Conservation (phyloP, 352 stramenopile species). For the Peronospora destructor region DNA sequence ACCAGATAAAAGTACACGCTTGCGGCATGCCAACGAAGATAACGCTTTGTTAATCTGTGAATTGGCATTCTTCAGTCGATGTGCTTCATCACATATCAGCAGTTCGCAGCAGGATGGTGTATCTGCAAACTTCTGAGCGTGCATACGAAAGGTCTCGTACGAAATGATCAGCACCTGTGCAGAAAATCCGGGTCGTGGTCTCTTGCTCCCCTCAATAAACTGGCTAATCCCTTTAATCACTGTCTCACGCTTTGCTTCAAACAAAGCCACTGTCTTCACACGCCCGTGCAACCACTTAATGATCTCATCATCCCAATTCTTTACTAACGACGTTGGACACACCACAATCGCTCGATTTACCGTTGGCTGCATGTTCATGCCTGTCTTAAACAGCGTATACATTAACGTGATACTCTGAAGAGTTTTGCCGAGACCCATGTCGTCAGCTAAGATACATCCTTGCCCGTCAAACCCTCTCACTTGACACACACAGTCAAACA, state of each 20-base stretch:
- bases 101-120: slow-evolving; percentile 88
- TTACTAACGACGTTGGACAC: slow-evolving; percentile 81
- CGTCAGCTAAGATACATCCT: slow-evolving; percentile 83
- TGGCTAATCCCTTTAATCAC: slow-evolving; percentile 79
- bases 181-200: slow-evolving; percentile 38
- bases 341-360: slow-evolving; percentile 74
- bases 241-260: slow-evolving; percentile 70
- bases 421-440: slow-evolving; percentile 86
- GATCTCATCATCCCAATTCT: slow-evolving; percentile 88
- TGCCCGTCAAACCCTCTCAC: slow-evolving; percentile 70
- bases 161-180: slow-evolving; percentile 83
- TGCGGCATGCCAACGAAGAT: slow-evolving; percentile 78
- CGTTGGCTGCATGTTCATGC: slow-evolving; percentile 58
- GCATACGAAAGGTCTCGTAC: slow-evolving; percentile 91
- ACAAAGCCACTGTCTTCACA: slow-evolving; percentile 79
- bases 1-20: slow-evolving; percentile 93
- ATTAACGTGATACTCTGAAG: slow-evolving; percentile 84
- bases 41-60: slow-evolving; percentile 89
- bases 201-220: slow-evolving; percentile 79
- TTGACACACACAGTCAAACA: slow-evolving; percentile 92
- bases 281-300: slow-evolving; percentile 81
- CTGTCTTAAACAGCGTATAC: slow-evolving; percentile 75
- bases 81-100: slow-evolving; percentile 97
- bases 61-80: slow-evolving; percentile 97
- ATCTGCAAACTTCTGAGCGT: slow-evolving; percentile 87